A percentile compares a stretch with the other conserved stretches of the same genome.
These are phyloP conservation scores for Lotus japonicus DNA, from an alignment of 306 rosid species.

Conservation along the genomic window DNA sequence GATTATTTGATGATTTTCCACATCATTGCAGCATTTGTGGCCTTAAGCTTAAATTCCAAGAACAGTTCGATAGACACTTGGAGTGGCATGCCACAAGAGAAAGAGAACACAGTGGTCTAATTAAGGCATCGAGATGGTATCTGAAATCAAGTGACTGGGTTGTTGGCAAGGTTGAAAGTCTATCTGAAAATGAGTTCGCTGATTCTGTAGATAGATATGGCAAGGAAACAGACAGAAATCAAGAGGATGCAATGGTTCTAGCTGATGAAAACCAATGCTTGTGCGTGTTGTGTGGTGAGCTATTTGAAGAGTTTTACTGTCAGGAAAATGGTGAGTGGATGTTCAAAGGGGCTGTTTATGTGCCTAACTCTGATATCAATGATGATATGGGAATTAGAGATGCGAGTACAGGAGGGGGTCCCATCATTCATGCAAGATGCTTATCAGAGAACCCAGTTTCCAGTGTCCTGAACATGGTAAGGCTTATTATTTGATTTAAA, in stretches of 20 bases:
- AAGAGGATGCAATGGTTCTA: constrained; percentile 41
- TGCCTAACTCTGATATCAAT: constrained; percentile 29
- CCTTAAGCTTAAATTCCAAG: constrained; percentile 42
- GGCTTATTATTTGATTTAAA: constrained; percentile 1
- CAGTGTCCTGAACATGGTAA: constrained; percentile 42
- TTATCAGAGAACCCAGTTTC: constrained; percentile 44
- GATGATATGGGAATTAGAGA: constrained; percentile 28
- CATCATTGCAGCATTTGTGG: constrained; percentile 62
- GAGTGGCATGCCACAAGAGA: constrained; percentile 59
- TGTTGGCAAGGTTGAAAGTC: constrained; percentile 40
- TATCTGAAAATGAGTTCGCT: constrained; percentile 25
- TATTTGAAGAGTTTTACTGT: constrained; percentile 74
- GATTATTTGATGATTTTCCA: constrained; percentile 50
- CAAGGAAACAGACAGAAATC: constrained; percentile 22
- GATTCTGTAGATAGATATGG: constrained; percentile 24
- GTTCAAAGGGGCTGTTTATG: constrained; percentile 68
- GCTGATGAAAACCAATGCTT: constrained; percentile 75
- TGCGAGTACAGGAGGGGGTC: constrained; percentile 28
- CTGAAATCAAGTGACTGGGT: constrained; percentile 45
- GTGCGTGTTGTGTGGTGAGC: constrained; percentile 72
- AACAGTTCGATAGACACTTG: constrained; percentile 60
- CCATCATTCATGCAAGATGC: constrained; percentile 75
- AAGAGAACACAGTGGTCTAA: constrained; percentile 30
- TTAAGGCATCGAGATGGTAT: constrained; percentile 79
- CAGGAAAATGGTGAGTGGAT: constrained; percentile 65